Evolutionary conservation across 2,329 filamentous ascomycete species (phyloP), one percentile per base, ranked within the genome.

Genomic region (Fusarium ramigenum): DNA sequence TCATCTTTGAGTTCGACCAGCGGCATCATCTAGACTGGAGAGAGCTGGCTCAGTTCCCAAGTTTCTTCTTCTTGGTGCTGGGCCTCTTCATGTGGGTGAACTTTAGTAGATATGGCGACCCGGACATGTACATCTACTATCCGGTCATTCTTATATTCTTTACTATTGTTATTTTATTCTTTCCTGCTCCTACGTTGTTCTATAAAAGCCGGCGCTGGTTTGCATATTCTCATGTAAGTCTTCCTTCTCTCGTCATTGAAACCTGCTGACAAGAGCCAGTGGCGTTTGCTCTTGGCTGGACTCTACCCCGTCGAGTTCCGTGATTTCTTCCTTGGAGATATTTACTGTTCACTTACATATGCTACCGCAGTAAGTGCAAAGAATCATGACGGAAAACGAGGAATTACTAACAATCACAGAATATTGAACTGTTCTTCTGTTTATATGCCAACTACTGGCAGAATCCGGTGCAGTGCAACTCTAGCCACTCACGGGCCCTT

Each of bases 251-350:
- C 3, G 7, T 16, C 3, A 2, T 39, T 7, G 23, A 32, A 12
- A n/a, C 14, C 30, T 25, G 23, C 72, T 78, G 36, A 79, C 61
- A n/a, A 50, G 21, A 4, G 25, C 1, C 9, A 96, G 92, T 97
- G 93, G 89, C 93, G 96, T 69, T 86, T 98, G 23, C 84, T 97
- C 60, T 88, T 96, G 54, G 94, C 96, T 19, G 95, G 95, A 8
- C 81, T 97, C 25, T 98, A 97, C 78, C 94, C 94, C 4, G 96
- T 99, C 56, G 96, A 98, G 80, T 99, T 98, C 81, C 90, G 95
- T 65, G 96, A 99, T 82, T 98, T 99, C 84, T 98, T 98, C 82
- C 88, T 98, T 0, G 96, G 96, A 59, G 96, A 99, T 80, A 98
- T 98, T 87, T 97, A 97, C 82, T 98, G 96, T 82, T 98, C 96